Conservation (phyloP, 257 asterid species). For the Fraxinus anomala region DNA sequence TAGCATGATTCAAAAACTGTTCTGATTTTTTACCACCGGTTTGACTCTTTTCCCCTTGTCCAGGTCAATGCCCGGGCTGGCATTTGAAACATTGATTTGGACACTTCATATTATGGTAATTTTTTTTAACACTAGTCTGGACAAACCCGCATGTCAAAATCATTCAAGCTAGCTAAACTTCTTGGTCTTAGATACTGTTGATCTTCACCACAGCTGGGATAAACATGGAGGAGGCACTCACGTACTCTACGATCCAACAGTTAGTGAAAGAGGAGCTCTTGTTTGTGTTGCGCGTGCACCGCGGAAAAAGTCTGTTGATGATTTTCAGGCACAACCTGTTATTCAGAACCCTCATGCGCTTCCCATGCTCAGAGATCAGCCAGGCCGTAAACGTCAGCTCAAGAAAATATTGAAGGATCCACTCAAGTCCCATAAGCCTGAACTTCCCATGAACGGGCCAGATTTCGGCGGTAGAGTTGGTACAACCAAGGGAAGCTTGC, state of each 20-base stretch:
- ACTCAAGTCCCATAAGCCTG: constrained; percentile 92
- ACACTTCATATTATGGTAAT: too few species aligned
- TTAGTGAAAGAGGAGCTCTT: constrained; percentile 95
- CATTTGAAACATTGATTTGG: neutral
- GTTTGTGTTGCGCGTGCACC: constrained; percentile 99
- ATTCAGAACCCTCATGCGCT: constrained; percentile 97
- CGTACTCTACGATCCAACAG: constrained; percentile 79
- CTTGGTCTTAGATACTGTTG: constrained; percentile 35
- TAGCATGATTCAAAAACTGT: too few species aligned
- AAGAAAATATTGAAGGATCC: constrained; percentile 93
- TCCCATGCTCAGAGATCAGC: constrained; percentile 94
- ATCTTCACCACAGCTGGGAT: constrained; percentile 86
- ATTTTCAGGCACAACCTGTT: constrained; percentile 79
- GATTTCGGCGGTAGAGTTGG: constrained; percentile 98
- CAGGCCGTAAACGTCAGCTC: constrained; percentile 95
- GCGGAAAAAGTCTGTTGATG: constrained; percentile 84
- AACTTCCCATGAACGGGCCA: constrained; percentile 90
- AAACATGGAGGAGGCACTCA: constrained; percentile 92
- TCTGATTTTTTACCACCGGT: too few species aligned
- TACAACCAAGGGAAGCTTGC: constrained; percentile 82
- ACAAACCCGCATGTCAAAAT: neutral
- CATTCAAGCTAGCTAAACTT: neutral
- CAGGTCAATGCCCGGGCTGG: neutral
- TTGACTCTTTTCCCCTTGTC: neutral
- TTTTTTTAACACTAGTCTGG: too few species aligned